Evolutionary conservation across 371 early-diverging fungal genomes (phyloP).

Genomic region (Nematocida displodere): DNA sequence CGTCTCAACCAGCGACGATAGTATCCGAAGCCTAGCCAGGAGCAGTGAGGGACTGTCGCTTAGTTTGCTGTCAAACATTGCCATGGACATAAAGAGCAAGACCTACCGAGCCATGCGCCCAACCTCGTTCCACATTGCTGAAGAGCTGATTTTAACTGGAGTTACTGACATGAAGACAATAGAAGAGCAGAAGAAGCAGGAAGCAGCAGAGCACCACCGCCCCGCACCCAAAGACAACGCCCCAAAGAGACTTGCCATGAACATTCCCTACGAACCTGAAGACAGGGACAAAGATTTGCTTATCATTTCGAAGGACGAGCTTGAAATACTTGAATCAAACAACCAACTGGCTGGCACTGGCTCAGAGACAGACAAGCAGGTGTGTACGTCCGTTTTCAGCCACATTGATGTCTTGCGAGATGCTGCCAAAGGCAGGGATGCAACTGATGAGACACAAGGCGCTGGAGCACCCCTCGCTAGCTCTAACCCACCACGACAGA

Average conservation of each 20-base stretch:
- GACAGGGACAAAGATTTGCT: neutral
- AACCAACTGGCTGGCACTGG: too few species aligned
- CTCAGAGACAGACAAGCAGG: too few species aligned
- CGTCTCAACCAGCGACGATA: too few species aligned
- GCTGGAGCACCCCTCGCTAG: too few species aligned
- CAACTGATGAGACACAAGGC: too few species aligned
- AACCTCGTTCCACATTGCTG: neutral
- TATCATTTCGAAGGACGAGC: neutral
- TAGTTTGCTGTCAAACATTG: neutral
- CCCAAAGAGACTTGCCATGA: neutral
- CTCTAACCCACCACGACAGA: too few species aligned
- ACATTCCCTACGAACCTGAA: neutral
- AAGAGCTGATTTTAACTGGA: neutral
- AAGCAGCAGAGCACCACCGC: neutral
- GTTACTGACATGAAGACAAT: neutral
- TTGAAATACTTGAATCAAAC: conserved; percentile 10
- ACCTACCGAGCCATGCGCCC: too few species aligned
- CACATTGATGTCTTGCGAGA: too few species aligned
- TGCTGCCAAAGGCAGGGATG: too few species aligned
- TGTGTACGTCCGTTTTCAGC: too few species aligned
- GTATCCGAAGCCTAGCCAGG: neutral
- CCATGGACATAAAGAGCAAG: neutral
- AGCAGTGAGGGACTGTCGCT: neutral
- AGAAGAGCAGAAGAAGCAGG: neutral
- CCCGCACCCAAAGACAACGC: neutral